Percentiles rank a stretch among this genome's conserved stretches.
These are phyloP conservation scores for Fusarium sp. DNA, from an alignment of 2,329 filamentous ascomycete species.

Conservation along the genomic window DNA sequence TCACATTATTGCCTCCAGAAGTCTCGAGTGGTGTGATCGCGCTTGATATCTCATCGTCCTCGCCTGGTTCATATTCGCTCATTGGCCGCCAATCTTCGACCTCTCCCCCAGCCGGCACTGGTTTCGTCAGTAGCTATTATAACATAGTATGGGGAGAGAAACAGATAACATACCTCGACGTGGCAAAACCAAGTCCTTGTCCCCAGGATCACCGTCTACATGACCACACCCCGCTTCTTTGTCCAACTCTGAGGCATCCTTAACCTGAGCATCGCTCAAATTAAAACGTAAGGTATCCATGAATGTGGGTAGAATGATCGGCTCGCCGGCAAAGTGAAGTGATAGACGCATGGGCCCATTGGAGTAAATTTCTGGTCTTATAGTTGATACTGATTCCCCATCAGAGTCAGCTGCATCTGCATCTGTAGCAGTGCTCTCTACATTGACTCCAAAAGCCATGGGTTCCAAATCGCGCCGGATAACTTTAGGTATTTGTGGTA, in stretches of 20 bases:
- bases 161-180: background rate
- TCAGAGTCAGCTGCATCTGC: slow-evolving; percentile 25
- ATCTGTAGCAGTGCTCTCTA: background rate
- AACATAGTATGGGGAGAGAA: background rate
- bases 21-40: background rate
- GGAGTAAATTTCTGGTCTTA: slow-evolving; percentile 14
- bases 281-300: slow-evolving; percentile 32
- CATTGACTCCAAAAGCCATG: too few relatives aligned
- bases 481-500: slow-evolving; percentile 49
- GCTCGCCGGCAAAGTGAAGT: slow-evolving; percentile 47
- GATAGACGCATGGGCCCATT: slow-evolving; percentile 48
- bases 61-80: slow-evolving; percentile 10
- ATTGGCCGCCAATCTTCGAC: slow-evolving; percentile 25
- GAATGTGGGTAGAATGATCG: slow-evolving; percentile 43
- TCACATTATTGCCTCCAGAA: background rate
- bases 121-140: background rate
- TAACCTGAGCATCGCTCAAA: background rate
- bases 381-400: slow-evolving; percentile 36
- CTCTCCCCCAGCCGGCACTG: slow-evolving; percentile 13
- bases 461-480: slow-evolving; percentile 39
- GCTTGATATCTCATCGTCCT: background rate
- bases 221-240: background rate
- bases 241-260: background rate
- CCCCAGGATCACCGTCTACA: background rate
- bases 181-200: background rate